Conservation (phyloP, 169 alveolate species). For the Plasmodium blacklocki region DNA sequence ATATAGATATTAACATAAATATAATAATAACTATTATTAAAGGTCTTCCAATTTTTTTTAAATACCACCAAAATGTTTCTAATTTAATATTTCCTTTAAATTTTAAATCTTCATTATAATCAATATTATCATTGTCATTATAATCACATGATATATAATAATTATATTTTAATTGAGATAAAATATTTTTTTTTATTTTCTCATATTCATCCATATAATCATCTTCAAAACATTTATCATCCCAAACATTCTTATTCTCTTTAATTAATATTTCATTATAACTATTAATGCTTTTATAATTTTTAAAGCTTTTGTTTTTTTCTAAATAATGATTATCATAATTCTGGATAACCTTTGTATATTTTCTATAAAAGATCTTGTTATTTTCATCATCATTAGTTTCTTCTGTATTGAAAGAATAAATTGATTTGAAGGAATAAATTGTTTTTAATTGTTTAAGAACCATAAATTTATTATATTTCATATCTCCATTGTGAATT, state of each 20-base stretch:
- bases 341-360: conserved; percentile 15
- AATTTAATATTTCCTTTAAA: conserved; percentile 46
- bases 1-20: conserved; percentile 37
- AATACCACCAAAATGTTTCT: conserved; percentile 65
- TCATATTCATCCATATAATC: conserved; percentile 36
- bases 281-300: conserved; percentile 9
- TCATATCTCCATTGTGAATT: neutral
- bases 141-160: conserved; percentile 19
- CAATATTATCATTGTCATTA: neutral
- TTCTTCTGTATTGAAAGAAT: neutral
- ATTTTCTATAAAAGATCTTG: neutral
- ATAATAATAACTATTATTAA: conserved; percentile 18
- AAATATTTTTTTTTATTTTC: neutral
- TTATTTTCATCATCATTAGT: no score
- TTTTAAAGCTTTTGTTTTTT: neutral
- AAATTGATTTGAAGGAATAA: neutral
- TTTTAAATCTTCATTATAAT: conserved; percentile 21
- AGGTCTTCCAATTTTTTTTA: conserved; percentile 23
- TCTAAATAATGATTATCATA: conserved; percentile 8
- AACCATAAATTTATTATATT: conserved; percentile 16
- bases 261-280: conserved; percentile 19
- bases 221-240: neutral
- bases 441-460: conserved; percentile 32
- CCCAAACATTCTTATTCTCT: neutral
- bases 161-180: conserved; percentile 17